Base-by-base conservation (phyloP, 192 early-diverging fungal species). In the Coemansia sp. region DNA sequence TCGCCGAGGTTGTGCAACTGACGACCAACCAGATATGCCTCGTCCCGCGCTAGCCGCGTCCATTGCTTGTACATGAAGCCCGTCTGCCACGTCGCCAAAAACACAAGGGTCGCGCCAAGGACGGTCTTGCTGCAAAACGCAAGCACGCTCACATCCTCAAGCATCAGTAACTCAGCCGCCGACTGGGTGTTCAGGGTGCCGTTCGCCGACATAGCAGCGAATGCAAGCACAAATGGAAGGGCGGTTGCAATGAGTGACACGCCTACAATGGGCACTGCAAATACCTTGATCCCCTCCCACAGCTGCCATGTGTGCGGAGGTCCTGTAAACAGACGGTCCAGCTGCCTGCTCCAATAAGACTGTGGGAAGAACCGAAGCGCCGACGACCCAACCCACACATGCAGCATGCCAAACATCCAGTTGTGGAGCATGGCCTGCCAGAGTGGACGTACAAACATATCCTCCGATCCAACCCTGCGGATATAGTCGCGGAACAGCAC, bases 21-120 rank as follows among this genome's bases (percentile, higher is more conserved):
- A 35, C 87, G 84, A 11, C 96, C 96, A 52, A 95, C 88, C 35
- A 95, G 76, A 63, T 92, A 99, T 52, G 87, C 85, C 49, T 92
- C 91, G 43, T 99, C 95, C 25, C 89, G 83, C 5, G 95, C 85
- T 48, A 84, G 66, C 20, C 90, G 85, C 52, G 90, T 83, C 94
- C 96, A 99, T 9, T 69, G 60, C 40, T 77, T 82, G 32, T 92
- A 69, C 59, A 88, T 40, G 9, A 63, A 42, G 38, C 70, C 46
- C 14, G 64, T 60, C 25, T 50, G 67, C 62, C 71, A 75, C 2
- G 52, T 59, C 45, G 73, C 33, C 19, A 57, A 73, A 62, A 66
- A 50, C 57, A 42, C 34, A 20, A 71, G 6, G 9, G 49, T 59
- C 20, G 64, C 59, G 62, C 56, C n/a, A 59, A 67, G 32, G 55